Conservation (phyloP, 2,329 filamentous ascomycete genomes). For the Fusarium tuaranense region DNA sequence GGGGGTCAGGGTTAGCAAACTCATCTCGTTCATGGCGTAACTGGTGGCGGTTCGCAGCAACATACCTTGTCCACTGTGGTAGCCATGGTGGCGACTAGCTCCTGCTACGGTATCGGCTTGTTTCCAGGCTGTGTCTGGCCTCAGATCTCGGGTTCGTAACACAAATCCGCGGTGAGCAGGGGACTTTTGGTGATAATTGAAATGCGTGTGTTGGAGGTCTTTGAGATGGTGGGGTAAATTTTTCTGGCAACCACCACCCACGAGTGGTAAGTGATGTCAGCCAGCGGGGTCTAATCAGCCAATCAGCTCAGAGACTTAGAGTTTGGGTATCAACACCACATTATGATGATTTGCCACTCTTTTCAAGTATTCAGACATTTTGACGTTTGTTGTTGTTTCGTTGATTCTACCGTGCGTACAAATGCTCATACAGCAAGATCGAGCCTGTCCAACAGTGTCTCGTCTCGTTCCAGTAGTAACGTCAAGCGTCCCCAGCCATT, state of each 20-base stretch:
- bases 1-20: slow-evolving; percentile 49
- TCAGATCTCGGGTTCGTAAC: slow-evolving; percentile 35
- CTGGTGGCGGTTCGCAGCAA: slow-evolving; percentile 20
- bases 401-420: slow-evolving; percentile 30
- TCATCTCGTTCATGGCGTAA: slow-evolving; percentile 17
- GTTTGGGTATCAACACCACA: slow-evolving; percentile 1
- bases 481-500: slow-evolving; percentile 16
- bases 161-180: slow-evolving; percentile 25
- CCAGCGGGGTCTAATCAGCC: slow-evolving; percentile 14
- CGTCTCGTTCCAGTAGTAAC: slow-evolving; percentile 14
- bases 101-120: slow-evolving; percentile 21
- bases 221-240: slow-evolving; percentile 55
- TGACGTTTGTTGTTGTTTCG: slow-evolving; percentile 10
- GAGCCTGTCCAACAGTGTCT: slow-evolving; percentile 9
- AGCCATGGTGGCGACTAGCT: slow-evolving; percentile 75
- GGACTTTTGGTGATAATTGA: slow-evolving; percentile 42
- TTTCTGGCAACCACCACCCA: slow-evolving; percentile 41
- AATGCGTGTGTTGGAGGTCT: slow-evolving; percentile 38
- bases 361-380: not conserved
- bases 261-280: slow-evolving; percentile 48
- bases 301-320: slow-evolving; percentile 17
- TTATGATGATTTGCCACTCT: not conserved
- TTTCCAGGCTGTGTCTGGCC: slow-evolving; percentile 24
- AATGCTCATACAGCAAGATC: slow-evolving; percentile 9
- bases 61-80: slow-evolving; percentile 96